Evolutionary conservation across 441 rosid genomes (phyloP), one percentile per base, ranked within the genome.

Genomic region (Raphanus hybrid): DNA sequence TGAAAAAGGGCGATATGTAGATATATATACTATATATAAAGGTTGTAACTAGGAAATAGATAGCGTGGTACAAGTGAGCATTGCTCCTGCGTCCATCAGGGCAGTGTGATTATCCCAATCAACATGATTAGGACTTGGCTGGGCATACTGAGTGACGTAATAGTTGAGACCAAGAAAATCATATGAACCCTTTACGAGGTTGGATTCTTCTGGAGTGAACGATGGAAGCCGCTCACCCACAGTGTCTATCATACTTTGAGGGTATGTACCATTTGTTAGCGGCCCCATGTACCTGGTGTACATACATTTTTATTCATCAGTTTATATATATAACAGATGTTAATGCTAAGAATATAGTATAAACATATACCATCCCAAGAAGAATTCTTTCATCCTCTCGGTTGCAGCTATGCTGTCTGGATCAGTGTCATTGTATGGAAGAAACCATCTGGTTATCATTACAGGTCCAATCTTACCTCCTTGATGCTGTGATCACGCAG

Each of bases 391-490:
- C 9, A 87, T 91, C 83, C 94, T 82, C 23, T 69, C 69, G 35
- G 94, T 90, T 5, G 97, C 96, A 9, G 83, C 90, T 80, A 58
- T 74, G 76, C 90, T 89, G 57, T 85, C 88, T 0, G 81, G 80
- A 54, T 26, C 50, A 4, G 45, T 75, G 39, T 83, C 80, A 55
- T 89, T 81, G 14, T 63, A 63, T 3, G 93, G 91, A 64, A 91
- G 89, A 37, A 89, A 88, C 96, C 96, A 90, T 82, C 89, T 89
- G 55, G 90, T 85, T 76, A 90, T 91, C 70, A 92, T 69, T 72
- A 92, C 86, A 39, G 88, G 87, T 76, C 97, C 96, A 64, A 91
- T 82, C 60, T 72, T 78, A 50, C 97, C 97, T 62, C 85, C 74
- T 85, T 92, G 97, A 5, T 27, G 41, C 63, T 64, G 77, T 77